Evolutionary conservation across 179 eudicot species (phyloP).

Genomic region (Vitellaria paradoxa): DNA sequence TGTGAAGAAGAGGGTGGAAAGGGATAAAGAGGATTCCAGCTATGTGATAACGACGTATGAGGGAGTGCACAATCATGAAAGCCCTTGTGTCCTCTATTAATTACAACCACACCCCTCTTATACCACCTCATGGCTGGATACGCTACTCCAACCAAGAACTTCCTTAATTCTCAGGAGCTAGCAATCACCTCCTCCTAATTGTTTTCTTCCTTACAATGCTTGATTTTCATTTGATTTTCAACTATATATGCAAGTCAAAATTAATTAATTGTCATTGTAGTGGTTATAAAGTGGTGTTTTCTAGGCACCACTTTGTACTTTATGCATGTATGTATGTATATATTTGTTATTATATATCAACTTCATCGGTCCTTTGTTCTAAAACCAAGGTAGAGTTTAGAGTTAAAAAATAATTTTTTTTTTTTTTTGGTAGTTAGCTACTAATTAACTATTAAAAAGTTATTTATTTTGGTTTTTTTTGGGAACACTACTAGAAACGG

Average conservation of each 20-base stretch:
- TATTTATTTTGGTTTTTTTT: too few species aligned
- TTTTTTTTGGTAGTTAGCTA: too few species aligned
- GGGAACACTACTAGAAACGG: too few species aligned
- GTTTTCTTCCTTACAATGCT: background rate
- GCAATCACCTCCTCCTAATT: slow-evolving; percentile 3
- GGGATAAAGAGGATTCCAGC: slow-evolving; percentile 53
- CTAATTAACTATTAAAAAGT: too few species aligned
- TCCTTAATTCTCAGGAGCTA: too few species aligned
- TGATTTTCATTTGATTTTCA: background rate
- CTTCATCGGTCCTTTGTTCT: too few species aligned
- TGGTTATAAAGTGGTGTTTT: background rate
- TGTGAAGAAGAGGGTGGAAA: slow-evolving; percentile 70
- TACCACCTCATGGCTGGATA: background rate
- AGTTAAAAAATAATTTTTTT: too few species aligned
- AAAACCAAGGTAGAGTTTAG: too few species aligned
- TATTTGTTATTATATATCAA: too few species aligned
- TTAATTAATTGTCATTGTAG: background rate
- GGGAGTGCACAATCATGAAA: slow-evolving; percentile 57
- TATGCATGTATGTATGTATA: too few species aligned
- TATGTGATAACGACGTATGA: slow-evolving; percentile 81
- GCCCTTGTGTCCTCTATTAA: slow-evolving; percentile 19
- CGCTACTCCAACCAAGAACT: background rate
- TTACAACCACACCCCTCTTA: background rate
- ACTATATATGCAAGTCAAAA: background rate
- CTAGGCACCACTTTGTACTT: too few species aligned